A percentile compares a stretch with the other conserved stretches of the same genome.
Evolutionary conservation across 2,329 filamentous ascomycete species (phyloP).

Genomic region (Talaromyces rugulosus): DNA sequence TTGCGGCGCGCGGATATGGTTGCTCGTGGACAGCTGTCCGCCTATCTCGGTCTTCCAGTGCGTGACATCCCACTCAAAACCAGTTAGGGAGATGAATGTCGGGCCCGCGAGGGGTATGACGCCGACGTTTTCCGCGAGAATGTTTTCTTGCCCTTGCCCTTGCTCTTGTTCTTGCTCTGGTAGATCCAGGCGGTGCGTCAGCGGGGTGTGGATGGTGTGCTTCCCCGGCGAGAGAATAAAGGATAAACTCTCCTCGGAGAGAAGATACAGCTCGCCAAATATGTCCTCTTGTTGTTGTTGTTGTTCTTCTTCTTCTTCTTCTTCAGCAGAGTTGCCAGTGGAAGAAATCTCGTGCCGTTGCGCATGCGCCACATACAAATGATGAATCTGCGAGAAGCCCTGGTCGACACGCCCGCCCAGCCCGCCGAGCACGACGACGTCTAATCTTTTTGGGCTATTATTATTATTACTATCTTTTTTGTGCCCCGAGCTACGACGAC

Average conservation of each 20-base stretch:
- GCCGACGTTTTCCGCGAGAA: conserved; percentile 74
- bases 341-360: not conserved
- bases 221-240: conserved; percentile 69
- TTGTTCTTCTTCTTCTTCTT: no score
- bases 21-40: conserved; percentile 72
- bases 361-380: conserved; percentile 57
- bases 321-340: conserved; percentile 33
- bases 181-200: conserved; percentile 23
- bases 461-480: not conserved
- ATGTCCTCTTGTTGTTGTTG: not conserved
- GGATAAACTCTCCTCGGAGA: conserved; percentile 76
- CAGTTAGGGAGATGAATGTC: conserved; percentile 71
- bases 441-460: conserved; percentile 30
- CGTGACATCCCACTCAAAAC: conserved; percentile 85
- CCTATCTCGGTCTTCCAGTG: conserved; percentile 77
- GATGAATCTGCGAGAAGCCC: conserved; percentile 81
- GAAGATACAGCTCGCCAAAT: conserved; percentile 59
- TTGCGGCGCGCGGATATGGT: conserved; percentile 61
- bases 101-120: conserved; percentile 80
- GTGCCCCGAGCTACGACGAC: not conserved
- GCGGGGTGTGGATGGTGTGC: conserved; percentile 64
- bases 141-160: conserved; percentile 9
- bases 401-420: conserved; percentile 91
- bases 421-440: conserved; percentile 79
- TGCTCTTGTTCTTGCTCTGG: conserved; percentile 17